Base-by-base conservation (phyloP, 495 filamentous ascomycete species). In the Penicillium lividum region DNA sequence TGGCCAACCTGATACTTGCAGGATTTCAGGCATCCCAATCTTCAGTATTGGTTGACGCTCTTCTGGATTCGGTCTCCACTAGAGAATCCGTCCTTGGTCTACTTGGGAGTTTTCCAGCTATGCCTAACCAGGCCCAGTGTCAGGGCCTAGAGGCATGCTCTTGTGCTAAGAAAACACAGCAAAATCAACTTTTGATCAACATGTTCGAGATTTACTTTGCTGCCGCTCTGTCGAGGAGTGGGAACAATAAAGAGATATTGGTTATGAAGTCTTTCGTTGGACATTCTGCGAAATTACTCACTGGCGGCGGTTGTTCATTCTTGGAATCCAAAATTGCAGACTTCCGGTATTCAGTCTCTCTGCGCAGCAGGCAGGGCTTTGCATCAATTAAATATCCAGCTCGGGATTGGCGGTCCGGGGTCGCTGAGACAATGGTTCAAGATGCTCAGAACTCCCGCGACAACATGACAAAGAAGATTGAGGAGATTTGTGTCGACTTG, bases 401-500 rank as follows among this genome's bases (percentile, higher is more conserved):
- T 30, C 61, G 70, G 38, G 67, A 82, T 54, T 85, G 81, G 83
- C 77, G 72, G 56, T 59, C 66, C 11, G 68, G 65, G 1, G 54
- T 86, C 5, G 62, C 67, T 2, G 65, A 73, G 13, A 61, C 71
- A 2, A 63, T 80, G 22, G 66, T 69, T 34, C 66, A 66, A 42
- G 71, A 69, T 61, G 68, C 76, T 8, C 61, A 63, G 2, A 56
- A 63, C 27, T 71, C 73, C 25, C 71, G 79, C 11, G 68, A 80
- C 13, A 62, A 57, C 27, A 66, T 84, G 28, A 67, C 84, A 25
- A 72, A 72, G 25, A 78, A 74, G 36, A 70, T 86, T 7, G 77
- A 77, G 43, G 72, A 78, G 15, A 70, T 79, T 16, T 86, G 83
- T 59, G 72, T 73, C 16, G 81, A 86, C 46, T 71, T 86, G 5